These are phyloP conservation scores for Colletotrichum scovillei DNA, from an alignment of 2,329 filamentous ascomycete genomes.

Conservation along the genomic window DNA sequence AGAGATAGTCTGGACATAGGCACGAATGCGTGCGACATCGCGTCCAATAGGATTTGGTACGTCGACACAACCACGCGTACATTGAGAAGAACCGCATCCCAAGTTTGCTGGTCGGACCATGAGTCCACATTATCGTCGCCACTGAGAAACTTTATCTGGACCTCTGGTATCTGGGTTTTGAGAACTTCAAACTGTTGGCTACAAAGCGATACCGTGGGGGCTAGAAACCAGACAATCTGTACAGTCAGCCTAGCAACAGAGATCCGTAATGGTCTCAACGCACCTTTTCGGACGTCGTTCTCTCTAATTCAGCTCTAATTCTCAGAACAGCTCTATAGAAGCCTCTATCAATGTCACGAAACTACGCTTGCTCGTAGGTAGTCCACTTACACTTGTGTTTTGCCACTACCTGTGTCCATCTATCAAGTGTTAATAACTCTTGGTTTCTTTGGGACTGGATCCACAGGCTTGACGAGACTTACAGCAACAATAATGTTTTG, in stretches of 20 bases:
- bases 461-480: slow-evolving; percentile 40
- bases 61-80: slow-evolving; percentile 83
- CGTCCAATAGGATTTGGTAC: slow-evolving; percentile 79
- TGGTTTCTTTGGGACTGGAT: not conserved
- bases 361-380: not conserved
- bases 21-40: slow-evolving; percentile 80
- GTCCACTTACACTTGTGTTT: slow-evolving; percentile 76
- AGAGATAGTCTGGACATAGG: slow-evolving; percentile 71
- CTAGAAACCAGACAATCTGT: slow-evolving; percentile 78
- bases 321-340: slow-evolving; percentile 71
- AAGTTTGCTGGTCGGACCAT: slow-evolving; percentile 76
- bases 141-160: slow-evolving; percentile 71
- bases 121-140: slow-evolving; percentile 77
- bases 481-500: slow-evolving; percentile 80
- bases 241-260: not conserved
- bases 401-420: slow-evolving; percentile 87
- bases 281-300: slow-evolving; percentile 64
- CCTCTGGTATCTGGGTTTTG: slow-evolving; percentile 66
- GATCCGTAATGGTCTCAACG: slow-evolving; percentile 12
- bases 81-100: slow-evolving; percentile 74
- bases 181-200: slow-evolving; percentile 74
- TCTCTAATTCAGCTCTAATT: slow-evolving; percentile 73
- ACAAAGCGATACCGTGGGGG: slow-evolving; percentile 76
- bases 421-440: slow-evolving; percentile 44
- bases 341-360: slow-evolving; percentile 36